phyloP scores from a whole-genome alignment of 129 eudicot species.

The Arctium minus region DNA sequence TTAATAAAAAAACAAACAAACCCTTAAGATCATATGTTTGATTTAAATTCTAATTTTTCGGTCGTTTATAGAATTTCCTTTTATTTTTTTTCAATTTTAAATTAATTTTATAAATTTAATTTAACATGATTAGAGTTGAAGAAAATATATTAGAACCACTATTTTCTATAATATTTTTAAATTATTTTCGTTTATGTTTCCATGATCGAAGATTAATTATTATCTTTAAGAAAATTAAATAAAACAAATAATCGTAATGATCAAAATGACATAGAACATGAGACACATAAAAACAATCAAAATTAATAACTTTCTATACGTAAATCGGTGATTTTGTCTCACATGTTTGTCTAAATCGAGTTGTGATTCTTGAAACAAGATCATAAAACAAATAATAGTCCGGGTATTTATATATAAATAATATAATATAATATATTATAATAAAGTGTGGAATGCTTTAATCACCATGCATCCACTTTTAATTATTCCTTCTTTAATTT shows the following conservation, averaged over 20 bases:
- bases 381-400: not conserved
- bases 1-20: no score
- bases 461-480: conserved; percentile 77
- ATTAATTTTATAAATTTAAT: no score
- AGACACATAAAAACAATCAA: not conserved
- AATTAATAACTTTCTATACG: not conserved
- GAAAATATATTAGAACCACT: no score
- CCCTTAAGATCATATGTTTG: no score
- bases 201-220: not conserved
- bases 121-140: no score
- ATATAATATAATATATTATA: not conserved
- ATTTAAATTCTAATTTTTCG: no score
- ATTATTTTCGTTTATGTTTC: no score
- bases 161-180: no score
- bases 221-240: not conserved
- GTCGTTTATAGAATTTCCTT: no score
- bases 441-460: conserved; percentile 42
- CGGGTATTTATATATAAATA: not conserved
- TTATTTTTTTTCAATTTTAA: no score
- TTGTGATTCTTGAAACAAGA: not conserved
- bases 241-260: not conserved
- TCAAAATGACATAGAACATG: not conserved
- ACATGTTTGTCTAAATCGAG: not conserved
- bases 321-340: not conserved
- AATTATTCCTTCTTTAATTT: conserved; percentile 54